These are phyloP conservation scores for Geotrichum candidum DNA, from an alignment of 1,139 yeast genomes.

Conservation along the genomic window DNA sequence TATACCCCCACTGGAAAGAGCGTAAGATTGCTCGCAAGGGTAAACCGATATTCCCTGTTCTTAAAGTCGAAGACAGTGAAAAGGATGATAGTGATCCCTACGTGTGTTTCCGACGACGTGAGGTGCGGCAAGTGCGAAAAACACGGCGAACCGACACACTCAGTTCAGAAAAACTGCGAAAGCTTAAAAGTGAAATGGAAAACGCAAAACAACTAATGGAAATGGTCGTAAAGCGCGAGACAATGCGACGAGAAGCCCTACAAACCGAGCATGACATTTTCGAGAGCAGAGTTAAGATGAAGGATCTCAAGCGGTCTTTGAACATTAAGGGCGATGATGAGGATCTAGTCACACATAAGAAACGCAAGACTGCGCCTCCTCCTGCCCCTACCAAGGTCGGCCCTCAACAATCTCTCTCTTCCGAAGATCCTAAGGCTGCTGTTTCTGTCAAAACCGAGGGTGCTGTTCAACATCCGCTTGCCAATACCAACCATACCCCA, in stretches of 20 bases:
- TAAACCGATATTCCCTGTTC: conserved; percentile 60
- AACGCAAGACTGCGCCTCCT: conserved; percentile 43
- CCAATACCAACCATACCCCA: conserved; percentile 16
- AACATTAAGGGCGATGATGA: conserved; percentile 83
- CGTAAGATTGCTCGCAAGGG: conserved; percentile 72
- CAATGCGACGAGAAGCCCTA: conserved; percentile 52
- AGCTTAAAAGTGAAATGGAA: conserved; percentile 69
- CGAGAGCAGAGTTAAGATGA: conserved; percentile 64
- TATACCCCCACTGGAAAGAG: conserved; percentile 77
- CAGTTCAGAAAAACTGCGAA: conserved; percentile 77
- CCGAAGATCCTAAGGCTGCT: conserved; percentile 10
- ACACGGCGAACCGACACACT: conserved; percentile 92
- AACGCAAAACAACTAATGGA: conserved; percentile 67
- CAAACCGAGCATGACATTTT: conserved; percentile 60
- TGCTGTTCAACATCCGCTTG: conserved; percentile 18
- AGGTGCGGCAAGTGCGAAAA: conserved; percentile 89
- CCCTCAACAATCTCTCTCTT: background rate
- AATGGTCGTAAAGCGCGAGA: conserved; percentile 70
- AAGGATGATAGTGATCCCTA: conserved; percentile 94
- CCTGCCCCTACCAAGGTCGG: background rate
- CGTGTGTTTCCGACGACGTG: conserved; percentile 92
- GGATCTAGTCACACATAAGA: conserved; percentile 71
- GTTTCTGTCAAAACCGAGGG: conserved; percentile 16
- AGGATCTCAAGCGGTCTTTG: conserved; percentile 64
- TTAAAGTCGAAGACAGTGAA: conserved; percentile 82